These are phyloP conservation scores for Paramecium octaurelia DNA, from an alignment of 73 alveolate species.

Conservation along the genomic window DNA sequence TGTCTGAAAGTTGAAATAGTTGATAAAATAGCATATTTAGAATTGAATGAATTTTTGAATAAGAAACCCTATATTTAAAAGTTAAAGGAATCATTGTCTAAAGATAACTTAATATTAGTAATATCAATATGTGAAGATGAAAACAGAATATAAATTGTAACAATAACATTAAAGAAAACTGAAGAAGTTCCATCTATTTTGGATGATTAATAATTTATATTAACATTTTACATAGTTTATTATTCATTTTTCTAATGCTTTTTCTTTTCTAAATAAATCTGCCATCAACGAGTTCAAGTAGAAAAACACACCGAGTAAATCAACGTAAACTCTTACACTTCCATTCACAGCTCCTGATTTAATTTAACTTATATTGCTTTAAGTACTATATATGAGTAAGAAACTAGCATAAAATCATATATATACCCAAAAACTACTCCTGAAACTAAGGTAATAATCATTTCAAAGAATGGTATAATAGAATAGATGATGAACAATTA, in stretches of 20 bases:
- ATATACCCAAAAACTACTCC: constrained; percentile 30
- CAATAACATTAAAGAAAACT: neutral
- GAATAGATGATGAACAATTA: neutral
- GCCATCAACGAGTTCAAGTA: neutral
- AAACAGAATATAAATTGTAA: neutral
- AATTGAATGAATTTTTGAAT: too few species aligned
- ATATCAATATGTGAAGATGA: neutral
- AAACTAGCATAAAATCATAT: neutral
- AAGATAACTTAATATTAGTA: neutral
- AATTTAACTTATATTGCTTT: neutral
- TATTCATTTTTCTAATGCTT: neutral
- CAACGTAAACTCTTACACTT: neutral
- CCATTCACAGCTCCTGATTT: constrained; percentile 5
- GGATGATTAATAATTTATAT: neutral
- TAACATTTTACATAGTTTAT: neutral
- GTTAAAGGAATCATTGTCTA: neutral
- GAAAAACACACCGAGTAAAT: neutral
- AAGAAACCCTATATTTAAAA: neutral
- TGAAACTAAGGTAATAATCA: constrained; percentile 11
- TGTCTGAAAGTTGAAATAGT: neutral
- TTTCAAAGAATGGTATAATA: neutral
- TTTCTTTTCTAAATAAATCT: constrained; percentile 1
- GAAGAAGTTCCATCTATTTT: neutral
- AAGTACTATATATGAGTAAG: constrained; percentile 16
- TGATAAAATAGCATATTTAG: too few species aligned